Evolutionary conservation across 2,329 filamentous ascomycete genomes (phyloP), one percentile per base, ranked within the genome.

Genomic region (Botryotinia globosa): DNA sequence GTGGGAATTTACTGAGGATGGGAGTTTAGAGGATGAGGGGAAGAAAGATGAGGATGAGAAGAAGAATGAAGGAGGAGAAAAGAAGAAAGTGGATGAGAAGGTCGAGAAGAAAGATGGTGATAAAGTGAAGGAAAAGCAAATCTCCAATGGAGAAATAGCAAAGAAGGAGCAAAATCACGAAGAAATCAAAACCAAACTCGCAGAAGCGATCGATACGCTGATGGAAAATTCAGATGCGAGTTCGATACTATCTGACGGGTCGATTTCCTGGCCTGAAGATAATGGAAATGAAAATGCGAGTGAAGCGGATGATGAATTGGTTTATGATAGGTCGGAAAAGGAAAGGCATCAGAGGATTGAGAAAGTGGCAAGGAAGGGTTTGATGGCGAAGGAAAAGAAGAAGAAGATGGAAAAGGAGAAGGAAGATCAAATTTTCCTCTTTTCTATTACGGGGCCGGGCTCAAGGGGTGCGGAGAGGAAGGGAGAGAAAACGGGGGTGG

Each of bases 1-100:
- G 88, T 97, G 92, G 91, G 84, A 85, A 4, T 98, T 94, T 79
- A 94, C 90, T 0, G 95, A 98, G 80, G 88, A 90, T 75, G 87
- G 87, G 5, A 87, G 83, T 72, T 80, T 89, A 4, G 88, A 89
- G 56, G 69, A 72, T 18, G 73, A 75, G 22, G 66, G 69, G 14
- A 73, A 77, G 29, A 64, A 74, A 12, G 75, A 76, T 25, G 63
- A 75, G 39, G 67, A 45, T 42, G 44, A 20, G 9, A 66, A 73
- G 25, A 69, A 71, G 25, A n/a, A 12, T 5, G 29, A 39, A 18
- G 34, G 8, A 4, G 32, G 29, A 14, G 39, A 29, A 14, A n/a
- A n/a, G 9, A n/a, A 29, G 62, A 73, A 29, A 72, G 74, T 32
- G 58, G 69, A 18, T 73, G 76, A 29, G 42, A 73, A 20, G 74